These are phyloP conservation scores for Apiospora koreana DNA, from an alignment of 2,329 filamentous ascomycete genomes.

Conservation along the genomic window DNA sequence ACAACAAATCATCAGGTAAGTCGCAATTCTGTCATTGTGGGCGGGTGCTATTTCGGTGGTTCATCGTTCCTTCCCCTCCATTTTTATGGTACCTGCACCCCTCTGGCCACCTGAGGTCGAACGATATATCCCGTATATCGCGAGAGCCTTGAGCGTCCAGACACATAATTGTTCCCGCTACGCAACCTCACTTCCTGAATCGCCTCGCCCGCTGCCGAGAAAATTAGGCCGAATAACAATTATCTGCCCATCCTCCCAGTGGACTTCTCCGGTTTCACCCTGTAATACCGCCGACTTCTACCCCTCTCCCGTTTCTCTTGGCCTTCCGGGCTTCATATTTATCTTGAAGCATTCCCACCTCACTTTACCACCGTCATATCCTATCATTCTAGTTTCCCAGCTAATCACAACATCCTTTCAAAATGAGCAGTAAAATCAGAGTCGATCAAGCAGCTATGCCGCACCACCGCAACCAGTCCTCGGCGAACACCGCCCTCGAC, in stretches of 20 bases:
- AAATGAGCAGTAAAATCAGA: background rate
- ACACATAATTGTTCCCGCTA: background rate
- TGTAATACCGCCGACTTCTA: constrained; percentile 6
- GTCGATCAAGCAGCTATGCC: constrained; percentile 14
- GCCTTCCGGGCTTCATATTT: background rate
- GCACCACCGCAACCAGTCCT: constrained; percentile 23
- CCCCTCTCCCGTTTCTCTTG: background rate
- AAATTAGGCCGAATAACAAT: background rate
- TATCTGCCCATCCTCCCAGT: background rate
- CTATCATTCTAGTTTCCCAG: background rate
- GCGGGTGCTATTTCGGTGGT: constrained; percentile 1
- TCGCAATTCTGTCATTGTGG: background rate
- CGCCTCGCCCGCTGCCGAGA: background rate
- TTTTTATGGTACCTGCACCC: constrained; percentile 3
- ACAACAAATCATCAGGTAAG: constrained; percentile 8
- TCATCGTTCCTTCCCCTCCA: constrained; percentile 2
- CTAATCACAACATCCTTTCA: background rate
- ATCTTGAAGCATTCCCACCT: background rate
- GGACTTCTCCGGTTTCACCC: constrained; percentile 6
- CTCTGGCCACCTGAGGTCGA: constrained; percentile 6
- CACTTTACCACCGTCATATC: background rate
- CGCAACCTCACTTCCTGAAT: constrained; percentile 1
- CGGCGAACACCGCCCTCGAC: constrained; percentile 73
- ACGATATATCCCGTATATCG: constrained; percentile 4
- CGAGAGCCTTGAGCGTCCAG: constrained; percentile 1